Evolutionary conservation across 495 filamentous ascomycete genomes (phyloP).

Genomic region (Penicillium maclennaniae): DNA sequence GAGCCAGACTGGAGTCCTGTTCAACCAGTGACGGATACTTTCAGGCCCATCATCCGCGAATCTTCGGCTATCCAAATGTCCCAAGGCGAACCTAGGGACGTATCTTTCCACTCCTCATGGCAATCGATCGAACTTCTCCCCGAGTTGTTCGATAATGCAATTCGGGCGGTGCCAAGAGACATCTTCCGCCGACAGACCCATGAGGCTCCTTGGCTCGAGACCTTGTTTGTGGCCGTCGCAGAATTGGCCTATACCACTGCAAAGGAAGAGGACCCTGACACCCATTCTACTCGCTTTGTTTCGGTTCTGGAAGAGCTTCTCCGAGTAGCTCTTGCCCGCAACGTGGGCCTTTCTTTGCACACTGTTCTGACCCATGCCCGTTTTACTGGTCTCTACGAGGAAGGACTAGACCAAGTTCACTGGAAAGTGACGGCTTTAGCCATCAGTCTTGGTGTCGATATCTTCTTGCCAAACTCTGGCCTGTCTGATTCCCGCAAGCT

Average conservation of each 20-base stretch:
- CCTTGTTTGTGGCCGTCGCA: slow-evolving; percentile 55
- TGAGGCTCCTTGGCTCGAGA: slow-evolving; percentile 64
- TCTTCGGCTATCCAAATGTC: slow-evolving; percentile 10
- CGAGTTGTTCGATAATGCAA: slow-evolving; percentile 44
- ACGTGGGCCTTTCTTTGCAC: slow-evolving; percentile 42
- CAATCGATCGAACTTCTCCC: slow-evolving; percentile 27
- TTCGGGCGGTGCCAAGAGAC: slow-evolving; percentile 49
- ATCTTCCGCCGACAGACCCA: slow-evolving; percentile 52
- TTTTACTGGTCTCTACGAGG: slow-evolving; percentile 42
- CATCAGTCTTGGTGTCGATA: slow-evolving; percentile 62
- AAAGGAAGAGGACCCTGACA: slow-evolving; percentile 30
- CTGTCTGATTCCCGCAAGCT: slow-evolving; percentile 38
- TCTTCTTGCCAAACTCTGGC: slow-evolving; percentile 58
- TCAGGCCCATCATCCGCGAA: slow-evolving; percentile 37
- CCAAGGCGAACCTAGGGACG: neutral
- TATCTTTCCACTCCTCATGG: slow-evolving; percentile 24
- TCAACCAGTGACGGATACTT: slow-evolving; percentile 40
- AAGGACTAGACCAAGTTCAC: slow-evolving; percentile 39
- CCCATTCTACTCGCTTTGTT: slow-evolving; percentile 34
- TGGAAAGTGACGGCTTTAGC: slow-evolving; percentile 62
- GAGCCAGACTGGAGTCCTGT: slow-evolving; percentile 46
- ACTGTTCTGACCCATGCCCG: slow-evolving; percentile 42
- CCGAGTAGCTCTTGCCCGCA: slow-evolving; percentile 37
- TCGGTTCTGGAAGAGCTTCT: slow-evolving; percentile 39
- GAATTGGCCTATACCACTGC: slow-evolving; percentile 41